These are phyloP conservation scores for Phyllosticta citribraziliensis DNA, from an alignment of 2,329 filamentous ascomycete species.

Conservation along the genomic window DNA sequence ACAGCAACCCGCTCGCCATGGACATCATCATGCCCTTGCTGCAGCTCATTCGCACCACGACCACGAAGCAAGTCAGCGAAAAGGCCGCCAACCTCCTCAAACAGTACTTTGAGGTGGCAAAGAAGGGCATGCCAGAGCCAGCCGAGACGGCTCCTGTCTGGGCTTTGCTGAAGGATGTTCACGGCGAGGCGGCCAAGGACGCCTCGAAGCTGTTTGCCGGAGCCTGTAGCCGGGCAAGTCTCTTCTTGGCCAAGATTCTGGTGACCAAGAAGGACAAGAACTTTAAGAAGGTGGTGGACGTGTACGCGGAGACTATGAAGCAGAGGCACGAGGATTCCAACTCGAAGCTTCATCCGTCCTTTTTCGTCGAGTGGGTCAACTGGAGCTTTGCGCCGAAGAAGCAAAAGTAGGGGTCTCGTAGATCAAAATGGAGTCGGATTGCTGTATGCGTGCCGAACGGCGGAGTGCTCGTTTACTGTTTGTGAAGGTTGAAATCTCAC, in stretches of 20 bases:
- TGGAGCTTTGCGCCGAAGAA: slow-evolving; percentile 27
- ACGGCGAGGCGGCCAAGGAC: slow-evolving; percentile 55
- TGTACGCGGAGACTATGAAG: slow-evolving; percentile 35
- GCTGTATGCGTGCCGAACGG: too few relatives aligned
- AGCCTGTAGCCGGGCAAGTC: slow-evolving; percentile 62
- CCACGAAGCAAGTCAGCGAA: slow-evolving; percentile 62
- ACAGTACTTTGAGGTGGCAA: slow-evolving; percentile 58
- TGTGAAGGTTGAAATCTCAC: too few relatives aligned
- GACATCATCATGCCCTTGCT: slow-evolving; percentile 66
- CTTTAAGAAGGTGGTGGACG: slow-evolving; percentile 28
- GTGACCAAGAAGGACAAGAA: slow-evolving; percentile 37
- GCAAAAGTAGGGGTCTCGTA: slow-evolving; percentile 10
- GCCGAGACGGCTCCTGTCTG: slow-evolving; percentile 36
- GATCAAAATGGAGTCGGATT: too few relatives aligned
- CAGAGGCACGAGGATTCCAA: slow-evolving; percentile 34
- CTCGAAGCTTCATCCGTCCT: slow-evolving; percentile 30
- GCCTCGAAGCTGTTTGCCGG: slow-evolving; percentile 60
- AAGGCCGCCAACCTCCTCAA: slow-evolving; percentile 65
- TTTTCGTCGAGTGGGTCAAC: slow-evolving; percentile 40
- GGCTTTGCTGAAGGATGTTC: slow-evolving; percentile 54
- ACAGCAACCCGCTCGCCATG: slow-evolving; percentile 56
- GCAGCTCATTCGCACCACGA: slow-evolving; percentile 65
- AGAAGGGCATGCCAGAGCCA: slow-evolving; percentile 31
- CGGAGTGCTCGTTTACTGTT: too few relatives aligned
- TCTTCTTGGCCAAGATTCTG: slow-evolving; percentile 56